Evolutionary conservation across 495 filamentous ascomycete species (phyloP), one percentile per base, ranked within the genome.

Genomic region (Letharia lupina): DNA sequence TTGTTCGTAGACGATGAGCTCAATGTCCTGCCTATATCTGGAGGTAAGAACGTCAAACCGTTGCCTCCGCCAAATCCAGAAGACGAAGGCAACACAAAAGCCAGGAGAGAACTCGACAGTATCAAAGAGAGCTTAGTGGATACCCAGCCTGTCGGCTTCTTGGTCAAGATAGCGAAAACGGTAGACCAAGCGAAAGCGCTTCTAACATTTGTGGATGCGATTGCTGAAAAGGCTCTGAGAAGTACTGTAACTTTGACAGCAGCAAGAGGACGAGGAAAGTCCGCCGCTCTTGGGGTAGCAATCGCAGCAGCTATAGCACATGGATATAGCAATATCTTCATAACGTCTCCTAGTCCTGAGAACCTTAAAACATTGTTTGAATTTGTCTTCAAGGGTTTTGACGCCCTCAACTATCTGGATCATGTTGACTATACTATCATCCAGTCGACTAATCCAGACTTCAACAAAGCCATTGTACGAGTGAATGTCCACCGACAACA

Each of bases 311-410:
- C 95, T 18, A 82, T 98, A 64, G 93, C 93, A 1, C 90, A 97
- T 72, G 95, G 95, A 28, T 99, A 99, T 73, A 96, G 91, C 78
- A 99, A 99, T 74, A 95, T 99, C 71, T 99, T 99, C 80, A 96
- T 99, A 73, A 99, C 95, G 4, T 99, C 95, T 33, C 95, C 95
- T 20, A 96, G 90, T 68, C 95, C 95, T 3, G 95, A 98, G 79
- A 99, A 98, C 77, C 82, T 99, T 79, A 98, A 98, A 78, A 98
- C 95, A 0, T 79, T 98, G 31, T 99, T 99, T 74, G 91, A 98
- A 71, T 99, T 99, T 68, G 84, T 98, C 2, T 99, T 99, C 82
- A 97, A 96, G 75, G 95, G 91, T 2, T 99, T 99, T 68, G 95
- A 99, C 74, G 91, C 92, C 3, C 80, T 99, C 28, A 86, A 87